Percentiles rank a stretch among this genome's conserved stretches.
These are phyloP conservation scores for Cercis canadensis DNA, from an alignment of 306 rosid species.

Conservation along the genomic window DNA sequence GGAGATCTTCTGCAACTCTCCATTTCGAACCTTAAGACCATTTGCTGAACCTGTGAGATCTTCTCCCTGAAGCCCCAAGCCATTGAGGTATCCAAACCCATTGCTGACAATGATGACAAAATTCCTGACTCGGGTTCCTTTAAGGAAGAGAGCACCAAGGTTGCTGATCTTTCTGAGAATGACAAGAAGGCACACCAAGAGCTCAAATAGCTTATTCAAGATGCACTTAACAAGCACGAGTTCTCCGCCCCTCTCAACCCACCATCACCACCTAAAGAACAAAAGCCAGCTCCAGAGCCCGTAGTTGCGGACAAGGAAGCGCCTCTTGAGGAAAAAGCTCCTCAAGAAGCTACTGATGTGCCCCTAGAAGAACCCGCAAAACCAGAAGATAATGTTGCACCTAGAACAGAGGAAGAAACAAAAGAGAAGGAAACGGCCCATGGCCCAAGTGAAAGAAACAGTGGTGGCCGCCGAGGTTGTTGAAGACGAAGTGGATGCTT, in stretches of 20 bases:
- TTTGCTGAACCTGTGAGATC: conserved; percentile 29
- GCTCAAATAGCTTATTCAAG: conserved; percentile 57
- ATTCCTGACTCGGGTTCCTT: conserved; percentile 47
- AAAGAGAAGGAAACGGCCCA: conserved; percentile 23
- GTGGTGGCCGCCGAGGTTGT: conserved; percentile 34
- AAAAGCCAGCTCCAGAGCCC: conserved; percentile 12
- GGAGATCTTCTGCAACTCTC: too few species aligned
- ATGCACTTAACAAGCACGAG: conserved; percentile 60
- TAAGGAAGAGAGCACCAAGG: conserved; percentile 66
- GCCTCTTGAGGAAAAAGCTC: neutral
- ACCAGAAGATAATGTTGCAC: conserved; percentile 32
- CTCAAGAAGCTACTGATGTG: conserved; percentile 19
- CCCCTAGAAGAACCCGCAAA: conserved; percentile 17
- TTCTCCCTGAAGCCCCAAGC: conserved; percentile 32
- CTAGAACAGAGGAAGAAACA: conserved; percentile 11
- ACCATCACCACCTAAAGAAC: conserved; percentile 2
- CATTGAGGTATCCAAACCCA: conserved; percentile 44
- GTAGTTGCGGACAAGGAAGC: conserved; percentile 6
- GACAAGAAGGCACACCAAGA: conserved; percentile 67
- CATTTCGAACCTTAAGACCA: conserved; percentile 28
- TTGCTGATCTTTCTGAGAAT: conserved; percentile 56
- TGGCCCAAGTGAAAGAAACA: conserved; percentile 31
- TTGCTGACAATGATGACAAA: conserved; percentile 21
- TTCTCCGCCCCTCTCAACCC: conserved; percentile 39
- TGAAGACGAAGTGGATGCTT: conserved; percentile 24